A percentile compares a stretch with the other conserved stretches of the same genome.
phyloP scores from a whole-genome alignment of 164 flowering plant species.

The Magnolia sinica region DNA sequence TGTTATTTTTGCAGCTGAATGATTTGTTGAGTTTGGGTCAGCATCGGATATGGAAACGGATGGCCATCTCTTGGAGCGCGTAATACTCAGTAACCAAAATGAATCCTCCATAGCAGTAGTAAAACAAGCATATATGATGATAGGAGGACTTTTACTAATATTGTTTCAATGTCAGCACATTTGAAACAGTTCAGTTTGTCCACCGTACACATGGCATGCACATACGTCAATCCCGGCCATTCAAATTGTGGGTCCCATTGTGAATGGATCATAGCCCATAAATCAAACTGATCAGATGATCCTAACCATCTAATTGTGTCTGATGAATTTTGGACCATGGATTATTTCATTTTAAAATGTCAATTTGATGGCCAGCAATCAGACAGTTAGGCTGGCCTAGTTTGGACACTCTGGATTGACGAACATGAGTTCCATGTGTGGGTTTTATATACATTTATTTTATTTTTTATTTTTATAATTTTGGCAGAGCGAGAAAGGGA shows the following conservation, averaged over 20 bases:
- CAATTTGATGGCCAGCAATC: neutral
- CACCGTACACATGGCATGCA: neutral
- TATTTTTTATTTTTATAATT: neutral
- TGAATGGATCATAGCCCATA: neutral
- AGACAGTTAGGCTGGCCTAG: neutral
- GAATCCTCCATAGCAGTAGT: neutral
- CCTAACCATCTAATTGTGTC: neutral
- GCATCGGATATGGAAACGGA: slow-evolving; percentile 88
- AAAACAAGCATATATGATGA: neutral
- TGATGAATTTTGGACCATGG: neutral
- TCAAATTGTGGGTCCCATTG: neutral
- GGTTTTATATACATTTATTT: neutral
- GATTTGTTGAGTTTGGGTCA: slow-evolving; percentile 83
- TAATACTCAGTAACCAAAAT: slow-evolving; percentile 13
- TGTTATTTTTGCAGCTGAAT: slow-evolving; percentile 48
- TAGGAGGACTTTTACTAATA: neutral
- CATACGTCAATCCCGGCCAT: too few species aligned
- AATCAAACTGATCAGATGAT: too few species aligned
- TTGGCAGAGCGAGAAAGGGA: slow-evolving; percentile 62
- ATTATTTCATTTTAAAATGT: too few species aligned
- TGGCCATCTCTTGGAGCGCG: slow-evolving; percentile 97
- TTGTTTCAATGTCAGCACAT: neutral
- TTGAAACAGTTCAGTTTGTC: neutral
- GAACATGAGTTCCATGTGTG: neutral
- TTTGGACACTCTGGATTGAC: too few species aligned